Conservation (phyloP, 345 rosid species). For the Brassica incana region DNA sequence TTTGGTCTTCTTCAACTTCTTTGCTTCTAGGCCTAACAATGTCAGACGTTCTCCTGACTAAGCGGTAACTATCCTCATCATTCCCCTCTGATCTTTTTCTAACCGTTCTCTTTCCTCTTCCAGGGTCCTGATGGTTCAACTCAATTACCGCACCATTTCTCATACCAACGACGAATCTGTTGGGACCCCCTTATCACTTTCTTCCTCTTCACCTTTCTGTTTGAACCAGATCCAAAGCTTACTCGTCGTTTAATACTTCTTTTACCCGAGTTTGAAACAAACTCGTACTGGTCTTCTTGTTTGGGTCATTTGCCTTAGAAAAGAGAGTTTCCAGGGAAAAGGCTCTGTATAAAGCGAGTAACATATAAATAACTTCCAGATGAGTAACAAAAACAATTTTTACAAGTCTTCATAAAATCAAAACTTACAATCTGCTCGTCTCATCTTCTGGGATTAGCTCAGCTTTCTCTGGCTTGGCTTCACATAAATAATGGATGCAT, state of each 20-base stretch:
- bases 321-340: no score
- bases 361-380: background rate
- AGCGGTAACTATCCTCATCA: slow-evolving; percentile 18
- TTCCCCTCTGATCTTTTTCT: slow-evolving; percentile 69
- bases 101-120: slow-evolving; percentile 64
- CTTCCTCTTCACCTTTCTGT: no score
- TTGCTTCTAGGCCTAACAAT: slow-evolving; percentile 22
- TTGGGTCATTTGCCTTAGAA: no score
- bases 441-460: slow-evolving; percentile 48
- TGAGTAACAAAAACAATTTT: background rate
- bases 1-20: slow-evolving; percentile 30
- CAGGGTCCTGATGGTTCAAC: slow-evolving; percentile 18
- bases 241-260: no score
- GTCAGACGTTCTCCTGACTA: no score
- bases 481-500: slow-evolving; percentile 56
- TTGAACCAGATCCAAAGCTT: no score
- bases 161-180: no score
- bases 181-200: no score
- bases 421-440: slow-evolving; percentile 51
- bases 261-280: no score
- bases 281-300: no score
- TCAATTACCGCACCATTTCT: slow-evolving; percentile 44
- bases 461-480: slow-evolving; percentile 51
- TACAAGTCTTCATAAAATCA: no score
- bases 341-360: no score